Base-by-base conservation (phyloP, 768 basidiomycete species). In the Artomyces pyxidatus region DNA sequence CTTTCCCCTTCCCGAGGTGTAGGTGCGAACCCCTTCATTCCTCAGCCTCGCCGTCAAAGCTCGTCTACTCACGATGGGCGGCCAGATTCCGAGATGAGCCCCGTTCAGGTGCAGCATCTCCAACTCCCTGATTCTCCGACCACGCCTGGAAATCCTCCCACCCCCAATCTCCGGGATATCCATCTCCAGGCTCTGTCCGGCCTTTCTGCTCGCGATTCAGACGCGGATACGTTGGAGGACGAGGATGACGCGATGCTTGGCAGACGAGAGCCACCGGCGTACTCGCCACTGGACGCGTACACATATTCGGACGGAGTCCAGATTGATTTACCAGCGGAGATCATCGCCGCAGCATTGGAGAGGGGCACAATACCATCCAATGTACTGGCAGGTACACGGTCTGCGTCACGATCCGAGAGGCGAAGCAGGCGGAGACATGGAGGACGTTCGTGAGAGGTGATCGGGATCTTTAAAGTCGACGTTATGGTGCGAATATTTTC, bases 251-350 rank as follows among this genome's bases (percentile, higher is more conserved):
- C 70, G 21, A 47, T 79, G 40, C n/a, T n/a, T n/a, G 68, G 69
- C 50, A 72, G 81, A 58, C 75, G 78, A 49, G 83, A 86, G 53
- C 89, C 89, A 19, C 90, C 90, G 22, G 87, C 85, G 16, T 92
- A 92, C 67, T 89, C 88, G 6, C 88, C 89, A n/a, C 66, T 91
- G 59, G 88, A 91, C 61, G 82, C 88, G n/a, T 86, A 73, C 57
- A 76, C 80, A 22, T 89, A 90, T 59, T 72, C 81, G 45, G 91
- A 90, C 37, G 93, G 92, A 26, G 88, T 95, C n/a, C 88, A 88
- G 45, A 83, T 94, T 42, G 90, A 96, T 66, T 71, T 96, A 28
- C 93, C 93, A 22, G 89, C 92, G 28, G 93, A 96, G 57, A 78
- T 95, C 49, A 92, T 96, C 58, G 78, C 88, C 21, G 88, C 89